Evolutionary conservation across 1,284 basidiomycete genomes (phyloP), one percentile per base, ranked within the genome.

Genomic region (Entoloma clypeatum): DNA sequence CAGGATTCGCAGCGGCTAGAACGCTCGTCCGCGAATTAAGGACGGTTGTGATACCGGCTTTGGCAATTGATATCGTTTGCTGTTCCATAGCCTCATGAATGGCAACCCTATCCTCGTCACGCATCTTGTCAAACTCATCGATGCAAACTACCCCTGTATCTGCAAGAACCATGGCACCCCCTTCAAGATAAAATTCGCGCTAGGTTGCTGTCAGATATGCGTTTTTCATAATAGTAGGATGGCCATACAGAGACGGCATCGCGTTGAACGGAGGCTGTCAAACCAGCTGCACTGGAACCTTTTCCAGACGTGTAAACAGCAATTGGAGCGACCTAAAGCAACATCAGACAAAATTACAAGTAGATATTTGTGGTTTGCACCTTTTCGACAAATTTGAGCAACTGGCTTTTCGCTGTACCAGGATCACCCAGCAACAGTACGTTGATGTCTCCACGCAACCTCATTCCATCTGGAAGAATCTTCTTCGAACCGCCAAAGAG

Each of bases 71-170:
- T 54, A 99, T 99, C 0, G 95, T 99, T 62, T 99, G 95, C 61
- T 99, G 95, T 59, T 99, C 95, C 95, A 99, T 99, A 11, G 95
- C 96, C 68, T 99, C 96, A 67, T 99, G 96, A 48, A 99, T 99
- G 0, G 96, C 96, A 2, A 99, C 96, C 45, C 96, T 83, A 60
- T 99, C 96, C 64, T 98, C 95, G 59, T 99, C 96, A 21, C 95
- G 77, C 96, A 99, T 99, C 74, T 99, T 99, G 72, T 99, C 96
- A 57, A 99, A 99, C 64, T 99, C 96, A 60, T 99, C 96, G 58
- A 99, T 99, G 61, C 96, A 99, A 14, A 99, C 96, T 10, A 99
- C 94, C 19, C 96, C 96, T 3, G 92, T 93, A 60, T 99, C 96
- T 0, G 96, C 96, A 21, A 99, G 78, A 7, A 99, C 96, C 96